Evolutionary conservation across 768 basidiomycete species (phyloP).

Genomic region (Dioszegia hungarica): DNA sequence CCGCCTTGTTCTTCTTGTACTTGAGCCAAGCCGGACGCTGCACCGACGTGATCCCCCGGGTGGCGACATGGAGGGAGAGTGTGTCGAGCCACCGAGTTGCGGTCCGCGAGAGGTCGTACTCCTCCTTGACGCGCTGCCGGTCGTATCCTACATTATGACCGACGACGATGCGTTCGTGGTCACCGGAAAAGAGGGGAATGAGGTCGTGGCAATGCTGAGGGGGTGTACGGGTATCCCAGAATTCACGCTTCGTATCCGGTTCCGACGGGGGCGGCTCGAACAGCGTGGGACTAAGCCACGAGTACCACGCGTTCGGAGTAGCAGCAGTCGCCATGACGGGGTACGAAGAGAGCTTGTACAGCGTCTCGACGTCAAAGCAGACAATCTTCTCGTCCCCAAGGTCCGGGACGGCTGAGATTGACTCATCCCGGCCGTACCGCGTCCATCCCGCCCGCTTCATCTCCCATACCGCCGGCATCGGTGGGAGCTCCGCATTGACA

Average conservation of each 20-base stretch:
- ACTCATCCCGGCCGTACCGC: slow-evolving; percentile 75
- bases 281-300: slow-evolving; percentile 76
- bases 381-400: slow-evolving; percentile 61
- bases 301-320: slow-evolving; percentile 81
- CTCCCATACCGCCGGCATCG: slow-evolving; percentile 58
- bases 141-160: slow-evolving; percentile 97
- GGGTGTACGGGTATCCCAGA: slow-evolving; percentile 24
- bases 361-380: slow-evolving; percentile 88
- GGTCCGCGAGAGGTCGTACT: slow-evolving; percentile 67
- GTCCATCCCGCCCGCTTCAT: slow-evolving; percentile 74
- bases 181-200: slow-evolving; percentile 34
- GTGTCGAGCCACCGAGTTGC: slow-evolving; percentile 84
- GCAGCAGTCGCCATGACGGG: slow-evolving; percentile 86
- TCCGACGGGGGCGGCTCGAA: slow-evolving; percentile 27
- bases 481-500: slow-evolving; percentile 57
- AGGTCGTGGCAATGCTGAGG: slow-evolving; percentile 32
- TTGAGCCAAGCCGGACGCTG: slow-evolving; percentile 91
- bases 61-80: slow-evolving; percentile 88
- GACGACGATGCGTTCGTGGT: slow-evolving; percentile 58
- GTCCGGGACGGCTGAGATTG: slow-evolving; percentile 64
- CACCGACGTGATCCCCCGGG: slow-evolving; percentile 87
- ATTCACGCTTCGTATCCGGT: background rate
- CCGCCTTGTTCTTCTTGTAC: slow-evolving; percentile 67
- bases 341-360: slow-evolving; percentile 66
- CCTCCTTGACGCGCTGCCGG: slow-evolving; percentile 71